A percentile compares a stretch with the other conserved stretches of the same genome.
phyloP scores from a whole-genome alignment of 73 alveolate genomes.

The Paramecium primaurelia region DNA sequence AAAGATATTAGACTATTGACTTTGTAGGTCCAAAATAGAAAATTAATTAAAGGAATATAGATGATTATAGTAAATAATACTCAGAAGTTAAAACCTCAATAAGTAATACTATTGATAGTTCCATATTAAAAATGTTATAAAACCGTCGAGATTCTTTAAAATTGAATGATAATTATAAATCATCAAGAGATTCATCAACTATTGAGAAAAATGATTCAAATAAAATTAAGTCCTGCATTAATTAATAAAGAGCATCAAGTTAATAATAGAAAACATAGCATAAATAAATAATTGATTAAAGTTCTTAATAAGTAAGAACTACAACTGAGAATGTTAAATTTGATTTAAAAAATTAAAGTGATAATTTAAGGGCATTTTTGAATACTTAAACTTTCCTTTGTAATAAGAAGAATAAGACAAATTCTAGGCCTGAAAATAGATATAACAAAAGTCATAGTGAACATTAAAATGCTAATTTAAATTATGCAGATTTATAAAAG shows the following conservation, averaged over 20 bases:
- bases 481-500: neutral
- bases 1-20: neutral
- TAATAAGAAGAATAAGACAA: neutral
- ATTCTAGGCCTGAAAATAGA: neutral
- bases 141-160: neutral
- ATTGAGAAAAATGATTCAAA: neutral
- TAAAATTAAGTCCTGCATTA: neutral
- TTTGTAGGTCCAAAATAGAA: neutral
- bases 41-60: neutral
- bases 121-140: neutral
- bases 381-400: neutral
- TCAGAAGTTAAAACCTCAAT: neutral
- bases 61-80: neutral
- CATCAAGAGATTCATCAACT: neutral
- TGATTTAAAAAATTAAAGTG: neutral
- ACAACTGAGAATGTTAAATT: neutral
- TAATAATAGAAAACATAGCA: neutral
- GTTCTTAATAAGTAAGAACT: neutral
- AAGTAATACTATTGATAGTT: neutral
- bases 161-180: neutral
- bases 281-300: neutral
- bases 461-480: neutral
- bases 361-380: neutral
- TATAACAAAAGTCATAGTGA: neutral
- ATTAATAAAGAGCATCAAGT: neutral